phyloP scores from a whole-genome alignment of 495 filamentous ascomycete species.

The Aspergillus hancockii region DNA sequence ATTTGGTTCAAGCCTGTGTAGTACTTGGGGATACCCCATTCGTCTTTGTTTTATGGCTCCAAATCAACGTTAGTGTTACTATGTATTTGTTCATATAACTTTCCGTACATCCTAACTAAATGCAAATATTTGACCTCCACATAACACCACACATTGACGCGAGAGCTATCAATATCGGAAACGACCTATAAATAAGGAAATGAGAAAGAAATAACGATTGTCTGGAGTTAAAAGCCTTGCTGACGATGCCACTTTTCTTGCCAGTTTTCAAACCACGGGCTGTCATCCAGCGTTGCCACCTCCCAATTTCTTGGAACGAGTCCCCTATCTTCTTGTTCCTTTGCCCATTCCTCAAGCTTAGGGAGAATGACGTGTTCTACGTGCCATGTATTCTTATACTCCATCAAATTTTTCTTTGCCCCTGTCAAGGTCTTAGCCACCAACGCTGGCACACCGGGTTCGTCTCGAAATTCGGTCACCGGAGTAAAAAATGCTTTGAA shows the following conservation, averaged over 20 bases:
- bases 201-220: neutral
- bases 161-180: too few relatives aligned
- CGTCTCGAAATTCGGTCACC: slow-evolving; percentile 68
- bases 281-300: slow-evolving; percentile 74
- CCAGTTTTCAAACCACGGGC: slow-evolving; percentile 83
- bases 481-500: slow-evolving; percentile 91
- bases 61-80: too few relatives aligned
- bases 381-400: slow-evolving; percentile 87
- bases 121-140: neutral
- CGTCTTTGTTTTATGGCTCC: neutral
- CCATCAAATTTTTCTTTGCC: slow-evolving; percentile 73
- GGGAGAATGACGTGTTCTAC: slow-evolving; percentile 76
- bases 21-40: neutral
- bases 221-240: slow-evolving; percentile 62
- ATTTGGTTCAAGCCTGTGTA: neutral
- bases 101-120: neutral
- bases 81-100: too few relatives aligned
- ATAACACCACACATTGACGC: neutral
- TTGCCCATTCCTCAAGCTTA: slow-evolving; percentile 63
- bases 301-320: slow-evolving; percentile 66
- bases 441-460: slow-evolving; percentile 72
- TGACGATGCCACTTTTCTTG: slow-evolving; percentile 77
- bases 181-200: neutral
- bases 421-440: slow-evolving; percentile 67
- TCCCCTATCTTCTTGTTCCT: slow-evolving; percentile 69